Evolutionary conservation across 495 filamentous ascomycete species (phyloP).

Genomic region (Aspergillus indologenus): DNA sequence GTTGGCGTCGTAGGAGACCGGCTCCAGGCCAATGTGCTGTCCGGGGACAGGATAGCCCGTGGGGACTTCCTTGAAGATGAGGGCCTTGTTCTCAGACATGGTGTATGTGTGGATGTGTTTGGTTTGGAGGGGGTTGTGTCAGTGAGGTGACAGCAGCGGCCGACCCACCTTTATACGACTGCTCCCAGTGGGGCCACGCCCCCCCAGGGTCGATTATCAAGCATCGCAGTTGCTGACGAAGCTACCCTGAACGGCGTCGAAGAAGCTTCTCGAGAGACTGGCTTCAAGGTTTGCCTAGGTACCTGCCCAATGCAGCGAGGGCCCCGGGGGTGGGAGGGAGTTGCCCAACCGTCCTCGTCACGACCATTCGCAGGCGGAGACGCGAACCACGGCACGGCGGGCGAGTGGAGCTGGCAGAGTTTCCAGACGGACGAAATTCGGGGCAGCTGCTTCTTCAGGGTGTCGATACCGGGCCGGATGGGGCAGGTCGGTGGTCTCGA

Average conservation of each 20-base stretch:
- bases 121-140: too few species aligned
- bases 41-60: slow-evolving; percentile 65
- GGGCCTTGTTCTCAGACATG: slow-evolving; percentile 63
- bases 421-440: background rate
- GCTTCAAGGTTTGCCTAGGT: background rate
- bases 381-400: background rate
- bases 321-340: background rate
- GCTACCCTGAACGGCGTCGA: background rate
- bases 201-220: background rate
- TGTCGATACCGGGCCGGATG: background rate
- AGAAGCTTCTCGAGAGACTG: slow-evolving; percentile 4
- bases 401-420: background rate
- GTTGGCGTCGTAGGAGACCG: slow-evolving; percentile 62
- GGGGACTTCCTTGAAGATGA: slow-evolving; percentile 76
- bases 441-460: slow-evolving; percentile 5
- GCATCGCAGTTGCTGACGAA: background rate
- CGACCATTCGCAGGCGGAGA: background rate
- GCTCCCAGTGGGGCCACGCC: background rate
- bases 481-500: background rate
- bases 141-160: background rate
- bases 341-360: background rate
- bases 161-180: background rate
- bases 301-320: background rate
- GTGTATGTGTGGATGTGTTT: background rate
- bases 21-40: slow-evolving; percentile 69